Percentiles rank a stretch among this genome's conserved stretches.
Conservation (phyloP, 1,284 basidiomycete species). For the Veloboletus limbatus region DNA sequence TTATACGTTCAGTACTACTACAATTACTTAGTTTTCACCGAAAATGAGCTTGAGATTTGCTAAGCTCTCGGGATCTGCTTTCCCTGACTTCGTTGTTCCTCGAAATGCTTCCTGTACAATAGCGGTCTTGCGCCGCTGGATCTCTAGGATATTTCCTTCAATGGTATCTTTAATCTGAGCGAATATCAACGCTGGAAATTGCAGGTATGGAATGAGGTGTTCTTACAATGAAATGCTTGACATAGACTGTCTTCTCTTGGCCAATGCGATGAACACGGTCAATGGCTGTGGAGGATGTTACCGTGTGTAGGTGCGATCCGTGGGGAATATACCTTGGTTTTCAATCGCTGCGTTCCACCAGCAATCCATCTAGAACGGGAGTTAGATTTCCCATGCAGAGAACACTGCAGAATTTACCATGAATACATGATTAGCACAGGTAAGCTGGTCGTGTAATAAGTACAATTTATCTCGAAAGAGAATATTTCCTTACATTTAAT, state of each 20-base stretch:
- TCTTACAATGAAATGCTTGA: conserved; percentile 87
- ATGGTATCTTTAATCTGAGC: conserved; percentile 66
- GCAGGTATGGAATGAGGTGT: neutral
- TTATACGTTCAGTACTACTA: neutral
- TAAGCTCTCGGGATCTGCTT: conserved; percentile 62
- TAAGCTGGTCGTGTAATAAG: conserved; percentile 46
- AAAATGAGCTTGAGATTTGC: conserved; percentile 53
- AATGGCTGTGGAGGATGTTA: conserved; percentile 48
- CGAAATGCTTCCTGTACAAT: conserved; percentile 80
- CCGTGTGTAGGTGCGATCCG: conserved; percentile 13
- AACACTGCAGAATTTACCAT: conserved; percentile 54
- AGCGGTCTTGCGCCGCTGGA: conserved; percentile 87
- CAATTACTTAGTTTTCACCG: conserved; percentile 8
- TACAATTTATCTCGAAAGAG: neutral
- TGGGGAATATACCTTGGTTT: conserved; percentile 67
- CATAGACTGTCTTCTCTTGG: conserved; percentile 82
- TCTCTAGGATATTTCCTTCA: conserved; percentile 80
- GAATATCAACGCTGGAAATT: conserved; percentile 7
- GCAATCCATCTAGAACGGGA: conserved; percentile 77
- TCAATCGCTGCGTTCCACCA: conserved; percentile 95
- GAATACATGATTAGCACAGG: conserved; percentile 79
- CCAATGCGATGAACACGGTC: conserved; percentile 82
- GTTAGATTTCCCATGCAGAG: conserved; percentile 1
- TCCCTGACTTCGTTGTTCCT: conserved; percentile 39
- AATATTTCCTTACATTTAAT: conserved; percentile 57